A percentile compares a stretch with the other conserved stretches of the same genome.
Evolutionary conservation across 1,139 yeast genomes (phyloP).

Genomic region (Yamadazyma taylorii): DNA sequence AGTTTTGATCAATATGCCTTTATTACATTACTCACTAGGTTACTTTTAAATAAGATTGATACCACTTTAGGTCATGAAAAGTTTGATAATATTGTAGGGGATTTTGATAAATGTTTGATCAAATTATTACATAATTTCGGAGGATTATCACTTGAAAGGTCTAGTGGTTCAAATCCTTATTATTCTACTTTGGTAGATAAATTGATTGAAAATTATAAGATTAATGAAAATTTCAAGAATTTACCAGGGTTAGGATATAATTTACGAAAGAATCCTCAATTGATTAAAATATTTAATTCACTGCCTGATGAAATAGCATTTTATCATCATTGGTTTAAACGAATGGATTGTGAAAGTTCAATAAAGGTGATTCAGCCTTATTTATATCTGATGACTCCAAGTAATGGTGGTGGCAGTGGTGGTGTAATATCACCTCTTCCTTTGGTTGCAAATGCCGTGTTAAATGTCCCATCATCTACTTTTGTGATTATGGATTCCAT

Average conservation of each 20-base stretch:
- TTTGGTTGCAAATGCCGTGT: slow-evolving; percentile 21
- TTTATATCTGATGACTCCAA: too few relatives aligned
- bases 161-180: slow-evolving; percentile 22
- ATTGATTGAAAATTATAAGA: slow-evolving; percentile 18
- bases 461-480: slow-evolving; percentile 13
- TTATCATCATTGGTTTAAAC: slow-evolving; percentile 34
- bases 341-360: slow-evolving; percentile 19
- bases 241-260: slow-evolving; percentile 32
- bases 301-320: slow-evolving; percentile 48
- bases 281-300: slow-evolving; percentile 38
- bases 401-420: too few relatives aligned
- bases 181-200: slow-evolving; percentile 17
- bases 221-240: slow-evolving; percentile 27
- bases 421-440: slow-evolving; percentile 14
- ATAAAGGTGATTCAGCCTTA: slow-evolving; percentile 31
- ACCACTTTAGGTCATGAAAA: slow-evolving; percentile 35
- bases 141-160: slow-evolving; percentile 20
- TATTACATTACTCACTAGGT: slow-evolving; percentile 30
- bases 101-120: slow-evolving; percentile 28
- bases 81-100: slow-evolving; percentile 27
- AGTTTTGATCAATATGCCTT: slow-evolving; percentile 36
- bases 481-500: slow-evolving; percentile 34
- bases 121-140: slow-evolving; percentile 35
- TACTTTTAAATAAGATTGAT: slow-evolving; percentile 35
- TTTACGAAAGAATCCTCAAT: slow-evolving; percentile 35